phyloP scores from a whole-genome alignment of 139 green algal genomes.

The Chlorokybus atmophyticus region DNA sequence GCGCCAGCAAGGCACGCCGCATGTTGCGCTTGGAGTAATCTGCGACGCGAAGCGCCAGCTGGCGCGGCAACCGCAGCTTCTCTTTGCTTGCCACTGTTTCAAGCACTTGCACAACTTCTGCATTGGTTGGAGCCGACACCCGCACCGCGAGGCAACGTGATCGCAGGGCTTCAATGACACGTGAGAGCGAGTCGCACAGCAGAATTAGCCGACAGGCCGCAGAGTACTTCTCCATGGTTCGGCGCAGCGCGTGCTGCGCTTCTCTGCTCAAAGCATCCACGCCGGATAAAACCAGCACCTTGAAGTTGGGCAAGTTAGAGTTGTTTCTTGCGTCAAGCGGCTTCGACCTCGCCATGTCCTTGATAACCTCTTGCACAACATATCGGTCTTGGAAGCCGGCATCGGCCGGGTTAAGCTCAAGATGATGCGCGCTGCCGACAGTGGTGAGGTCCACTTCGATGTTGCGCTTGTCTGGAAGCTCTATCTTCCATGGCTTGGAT shows the following conservation, averaged over 20 bases:
- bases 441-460: constrained; percentile 94
- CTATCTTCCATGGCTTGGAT: constrained; percentile 83
- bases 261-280: constrained; percentile 75
- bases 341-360: constrained; percentile 85
- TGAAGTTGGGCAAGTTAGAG: constrained; percentile 35
- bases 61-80: constrained; percentile 45
- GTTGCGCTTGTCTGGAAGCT: too few relatives aligned
- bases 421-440: constrained; percentile 70
- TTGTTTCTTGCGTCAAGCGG: constrained; percentile 58
- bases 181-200: constrained; percentile 67
- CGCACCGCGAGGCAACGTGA: constrained; percentile 81
- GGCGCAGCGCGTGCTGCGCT: constrained; percentile 79
- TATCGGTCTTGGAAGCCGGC: constrained; percentile 87
- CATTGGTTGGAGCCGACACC: constrained; percentile 54
- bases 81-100: constrained; percentile 57
- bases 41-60: constrained; percentile 49
- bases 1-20: constrained; percentile 69
- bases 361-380: constrained; percentile 89
- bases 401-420: constrained; percentile 89
- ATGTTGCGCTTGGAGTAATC: constrained; percentile 53
- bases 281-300: constrained; percentile 84
- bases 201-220: constrained; percentile 76
- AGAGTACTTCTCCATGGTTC: constrained; percentile 97
- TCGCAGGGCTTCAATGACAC: constrained; percentile 83
- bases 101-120: constrained; percentile 48